Evolutionary conservation across 2,329 filamentous ascomycete species (phyloP), one percentile per base, ranked within the genome.

Genomic region (Hymenoscyphus fructigenus): DNA sequence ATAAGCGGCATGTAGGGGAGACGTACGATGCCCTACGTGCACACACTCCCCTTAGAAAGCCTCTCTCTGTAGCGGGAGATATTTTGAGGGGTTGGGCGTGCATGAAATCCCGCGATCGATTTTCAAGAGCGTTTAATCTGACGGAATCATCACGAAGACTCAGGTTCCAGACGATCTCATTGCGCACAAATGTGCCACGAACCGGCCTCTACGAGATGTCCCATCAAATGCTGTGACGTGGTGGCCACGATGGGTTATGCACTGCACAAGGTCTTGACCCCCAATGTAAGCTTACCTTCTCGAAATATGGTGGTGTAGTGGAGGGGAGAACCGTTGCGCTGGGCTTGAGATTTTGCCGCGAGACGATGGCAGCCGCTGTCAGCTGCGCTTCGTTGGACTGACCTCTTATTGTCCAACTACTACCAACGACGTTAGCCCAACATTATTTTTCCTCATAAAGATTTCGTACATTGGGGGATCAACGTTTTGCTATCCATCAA

Each of bases 261-360:
- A 50, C 44, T 50, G 20, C n/a, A 50, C 44, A 50, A 50, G 44
- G 44, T 23, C 44, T 50, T 50, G 20, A 50, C n/a, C 44, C n/a
- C n/a, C 44, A 50, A 50, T 23, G n/a, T 50, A 50, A 50, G 44
- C n/a, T 50, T 50, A 23, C 34, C 34, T 14, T 36, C 34, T 36
- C 10, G 9, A 12, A 36, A 36, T 36, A 36, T 23, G n/a, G 44
- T 50, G n/a, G 44, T 23, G 44, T 50, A 23, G 14, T 12, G 44
- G 44, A 47, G n/a, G n/a, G 34, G n/a, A 50, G 9, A 23, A 50
- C 44, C 44, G 26, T 23, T 50, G 44, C 44, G n/a, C 44, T 50
- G 44, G 44, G 44, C 44, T 50, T 50, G 9, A 50, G 34, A 50
- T 23, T 12, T 23, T 50, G 10, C 44, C n/a, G 44, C 44, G 20